Percentiles rank a stretch among this genome's conserved stretches.
These are phyloP conservation scores for Calycina herbarum DNA, from an alignment of 2,329 filamentous ascomycete species.

Conservation along the genomic window DNA sequence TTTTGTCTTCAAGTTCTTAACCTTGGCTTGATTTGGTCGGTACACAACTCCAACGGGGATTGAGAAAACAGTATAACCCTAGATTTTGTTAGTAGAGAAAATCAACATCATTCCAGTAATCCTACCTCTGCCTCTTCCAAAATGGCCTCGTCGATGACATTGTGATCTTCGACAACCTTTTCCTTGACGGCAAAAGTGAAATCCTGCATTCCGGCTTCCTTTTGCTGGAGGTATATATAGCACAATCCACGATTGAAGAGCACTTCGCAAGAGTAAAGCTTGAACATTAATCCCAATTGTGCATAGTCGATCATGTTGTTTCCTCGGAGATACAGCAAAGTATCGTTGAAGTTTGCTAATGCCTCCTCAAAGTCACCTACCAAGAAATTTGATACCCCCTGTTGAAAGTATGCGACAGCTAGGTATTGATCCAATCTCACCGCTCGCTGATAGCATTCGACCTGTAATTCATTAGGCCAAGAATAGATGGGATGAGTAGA, in stretches of 20 bases:
- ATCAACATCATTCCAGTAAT: background rate
- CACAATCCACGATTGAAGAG: slow-evolving; percentile 96
- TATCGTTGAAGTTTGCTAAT: slow-evolving; percentile 97
- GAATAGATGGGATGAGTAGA: slow-evolving; percentile 7
- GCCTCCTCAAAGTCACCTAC: slow-evolving; percentile 97
- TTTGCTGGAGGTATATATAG: slow-evolving; percentile 95
- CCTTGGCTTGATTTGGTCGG: slow-evolving; percentile 93
- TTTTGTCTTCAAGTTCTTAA: slow-evolving; percentile 96
- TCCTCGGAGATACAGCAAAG: slow-evolving; percentile 86
- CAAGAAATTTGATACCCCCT: slow-evolving; percentile 96
- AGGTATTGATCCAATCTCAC: slow-evolving; percentile 91
- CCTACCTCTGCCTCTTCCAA: slow-evolving; percentile 84
- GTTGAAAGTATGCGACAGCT: slow-evolving; percentile 96
- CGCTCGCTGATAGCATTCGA: slow-evolving; percentile 91
- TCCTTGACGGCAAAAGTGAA: slow-evolving; percentile 88
- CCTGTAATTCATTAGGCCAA: slow-evolving; percentile 52
- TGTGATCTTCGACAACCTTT: slow-evolving; percentile 93
- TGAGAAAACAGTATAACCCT: slow-evolving; percentile 98
- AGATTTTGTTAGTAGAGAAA: slow-evolving; percentile 23
- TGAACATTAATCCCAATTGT: slow-evolving; percentile 91
- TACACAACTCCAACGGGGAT: slow-evolving; percentile 96
- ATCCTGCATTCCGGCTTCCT: slow-evolving; percentile 87
- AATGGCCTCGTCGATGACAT: slow-evolving; percentile 97
- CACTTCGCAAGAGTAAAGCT: slow-evolving; percentile 95
- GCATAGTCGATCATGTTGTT: slow-evolving; percentile 99